phyloP scores from a whole-genome alignment of 1,139 yeast genomes.

The Debaryomyces udenii region DNA sequence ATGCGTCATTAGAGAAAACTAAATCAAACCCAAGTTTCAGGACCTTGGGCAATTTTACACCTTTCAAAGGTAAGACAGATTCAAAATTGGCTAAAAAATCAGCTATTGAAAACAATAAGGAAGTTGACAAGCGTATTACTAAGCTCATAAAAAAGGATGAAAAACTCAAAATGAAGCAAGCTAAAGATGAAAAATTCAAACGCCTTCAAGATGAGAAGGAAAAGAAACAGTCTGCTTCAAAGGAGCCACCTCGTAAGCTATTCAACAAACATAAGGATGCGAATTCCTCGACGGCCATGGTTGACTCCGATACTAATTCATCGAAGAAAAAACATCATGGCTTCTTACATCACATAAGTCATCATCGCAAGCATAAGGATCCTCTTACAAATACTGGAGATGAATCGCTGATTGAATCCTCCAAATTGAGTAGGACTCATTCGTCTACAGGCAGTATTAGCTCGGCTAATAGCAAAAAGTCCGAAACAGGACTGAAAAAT shows the following conservation, averaged over 20 bases:
- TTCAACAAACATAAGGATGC: slow-evolving; percentile 2
- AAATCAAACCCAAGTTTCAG: slow-evolving; percentile 31
- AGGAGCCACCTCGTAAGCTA: slow-evolving; percentile 10
- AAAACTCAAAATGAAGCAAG: slow-evolving; percentile 26
- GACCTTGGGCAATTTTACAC: slow-evolving; percentile 29
- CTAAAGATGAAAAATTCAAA: slow-evolving; percentile 25
- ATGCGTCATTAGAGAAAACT: slow-evolving; percentile 23
- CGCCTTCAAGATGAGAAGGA: slow-evolving; percentile 17
- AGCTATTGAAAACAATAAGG: slow-evolving; percentile 21
- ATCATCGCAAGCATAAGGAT: slow-evolving; percentile 19
- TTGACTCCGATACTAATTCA: slow-evolving; percentile 4
- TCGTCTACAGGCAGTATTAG: slow-evolving; percentile 24
- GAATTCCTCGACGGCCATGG: not conserved
- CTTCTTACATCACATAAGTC: slow-evolving; percentile 25
- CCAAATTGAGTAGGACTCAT: slow-evolving; percentile 18
- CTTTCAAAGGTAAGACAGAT: slow-evolving; percentile 24
- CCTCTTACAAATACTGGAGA: slow-evolving; percentile 12
- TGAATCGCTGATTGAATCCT: slow-evolving; percentile 15
- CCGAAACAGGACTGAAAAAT: slow-evolving; percentile 10
- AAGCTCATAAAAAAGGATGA: slow-evolving; percentile 35
- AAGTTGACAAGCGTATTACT: slow-evolving; percentile 35
- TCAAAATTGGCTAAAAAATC: not conserved
- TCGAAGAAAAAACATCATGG: slow-evolving; percentile 26
- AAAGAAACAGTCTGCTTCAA: slow-evolving; percentile 17
- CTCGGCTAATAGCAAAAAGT: slow-evolving; percentile 21